These are phyloP conservation scores for Silene latifolia DNA, from an alignment of 148 eudicot species.

Conservation along the genomic window DNA sequence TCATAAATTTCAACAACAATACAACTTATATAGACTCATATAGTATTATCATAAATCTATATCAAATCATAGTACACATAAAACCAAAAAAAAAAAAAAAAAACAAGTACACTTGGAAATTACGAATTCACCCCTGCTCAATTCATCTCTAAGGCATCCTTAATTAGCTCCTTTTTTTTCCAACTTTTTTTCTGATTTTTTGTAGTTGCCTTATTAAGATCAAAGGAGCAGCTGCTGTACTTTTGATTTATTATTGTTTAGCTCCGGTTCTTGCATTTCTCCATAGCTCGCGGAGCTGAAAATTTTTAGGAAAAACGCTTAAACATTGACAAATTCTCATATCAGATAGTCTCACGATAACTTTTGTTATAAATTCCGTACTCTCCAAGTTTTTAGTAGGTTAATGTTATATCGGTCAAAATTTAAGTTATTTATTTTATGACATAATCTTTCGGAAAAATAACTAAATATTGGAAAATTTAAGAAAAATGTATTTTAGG, in stretches of 20 bases:
- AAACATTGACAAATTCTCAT: no score
- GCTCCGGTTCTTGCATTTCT: slow-evolving; percentile 55
- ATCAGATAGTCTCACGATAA: not conserved
- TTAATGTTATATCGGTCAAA: no score
- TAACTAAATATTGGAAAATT: no score
- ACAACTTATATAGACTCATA: slow-evolving; percentile 28
- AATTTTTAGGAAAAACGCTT: not conserved
- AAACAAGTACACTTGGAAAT: slow-evolving; percentile 25
- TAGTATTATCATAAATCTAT: slow-evolving; percentile 26
- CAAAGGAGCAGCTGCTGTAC: slow-evolving; percentile 39
- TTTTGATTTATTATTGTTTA: slow-evolving; percentile 19
- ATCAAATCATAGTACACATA: slow-evolving; percentile 18
- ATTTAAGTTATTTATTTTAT: no score
- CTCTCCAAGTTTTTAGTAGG: no score
- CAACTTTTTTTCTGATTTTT: not conserved
- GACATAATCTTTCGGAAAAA: no score
- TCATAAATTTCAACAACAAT: slow-evolving; percentile 33
- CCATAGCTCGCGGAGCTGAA: slow-evolving; percentile 67
- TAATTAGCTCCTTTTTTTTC: not conserved
- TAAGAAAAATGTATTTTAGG: no score
- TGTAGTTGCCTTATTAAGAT: slow-evolving; percentile 32
- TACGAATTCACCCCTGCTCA: slow-evolving; percentile 40
- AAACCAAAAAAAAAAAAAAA: not conserved
- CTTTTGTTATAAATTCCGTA: no score
- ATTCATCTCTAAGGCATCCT: slow-evolving; percentile 36